Evolutionary conservation across 192 early-diverging fungal genomes (phyloP).

Genomic region (Podila epicladia): DNA sequence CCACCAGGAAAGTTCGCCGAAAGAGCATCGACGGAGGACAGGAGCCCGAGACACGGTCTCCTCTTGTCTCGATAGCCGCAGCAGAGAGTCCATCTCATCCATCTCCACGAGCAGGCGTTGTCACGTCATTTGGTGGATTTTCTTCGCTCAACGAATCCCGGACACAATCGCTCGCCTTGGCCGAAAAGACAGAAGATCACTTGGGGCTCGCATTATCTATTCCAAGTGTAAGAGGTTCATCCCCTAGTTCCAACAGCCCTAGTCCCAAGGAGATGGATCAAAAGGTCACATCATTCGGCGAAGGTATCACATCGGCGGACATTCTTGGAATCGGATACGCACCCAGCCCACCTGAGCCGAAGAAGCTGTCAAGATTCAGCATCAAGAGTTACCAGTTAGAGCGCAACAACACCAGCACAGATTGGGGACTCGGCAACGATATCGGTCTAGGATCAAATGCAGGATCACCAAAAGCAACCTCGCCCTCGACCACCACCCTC

Average conservation of each 20-base stretch:
- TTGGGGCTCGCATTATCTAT: slow-evolving; percentile 1
- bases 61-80: too few species aligned
- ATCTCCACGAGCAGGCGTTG: not conserved
- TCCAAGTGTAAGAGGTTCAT: not conserved
- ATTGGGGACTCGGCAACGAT: slow-evolving; percentile 3
- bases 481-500: not conserved
- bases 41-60: not conserved
- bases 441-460: not conserved
- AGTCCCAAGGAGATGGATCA: not conserved
- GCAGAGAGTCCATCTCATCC: not conserved
- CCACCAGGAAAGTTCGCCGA: not conserved
- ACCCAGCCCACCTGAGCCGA: not conserved
- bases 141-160: slow-evolving; percentile 1
- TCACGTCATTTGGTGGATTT: slow-evolving; percentile 2
- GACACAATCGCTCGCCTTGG: not conserved
- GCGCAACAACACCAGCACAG: not conserved
- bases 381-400: slow-evolving; percentile 6
- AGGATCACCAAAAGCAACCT: not conserved
- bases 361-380: slow-evolving; percentile 1
- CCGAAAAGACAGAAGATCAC: slow-evolving; percentile 4
- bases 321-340: slow-evolving; percentile 1
- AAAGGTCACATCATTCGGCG: not conserved
- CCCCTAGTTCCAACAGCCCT: not conserved
- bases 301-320: slow-evolving; percentile 1
- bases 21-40: not conserved